phyloP scores from a whole-genome alignment of 768 basidiomycete species.

The Filobasidium floriforme region DNA sequence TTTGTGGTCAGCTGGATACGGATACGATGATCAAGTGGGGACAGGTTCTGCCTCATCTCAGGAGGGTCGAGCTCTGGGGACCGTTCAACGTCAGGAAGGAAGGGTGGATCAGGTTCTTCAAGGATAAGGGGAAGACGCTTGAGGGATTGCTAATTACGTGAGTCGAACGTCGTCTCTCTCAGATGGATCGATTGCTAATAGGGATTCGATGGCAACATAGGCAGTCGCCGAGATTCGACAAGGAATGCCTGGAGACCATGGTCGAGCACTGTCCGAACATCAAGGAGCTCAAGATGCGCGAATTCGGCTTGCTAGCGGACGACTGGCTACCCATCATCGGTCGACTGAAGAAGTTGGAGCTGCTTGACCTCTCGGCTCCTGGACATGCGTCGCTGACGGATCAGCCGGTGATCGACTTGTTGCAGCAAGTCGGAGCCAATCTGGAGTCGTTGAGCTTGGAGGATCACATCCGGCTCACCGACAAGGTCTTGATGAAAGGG shows the following conservation, averaged over 20 bases:
- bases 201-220: not conserved
- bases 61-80: slow-evolving; percentile 69
- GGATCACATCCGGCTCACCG: slow-evolving; percentile 55
- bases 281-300: slow-evolving; percentile 66
- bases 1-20: slow-evolving; percentile 70
- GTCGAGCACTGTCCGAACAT: slow-evolving; percentile 55
- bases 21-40: slow-evolving; percentile 50
- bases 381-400: slow-evolving; percentile 51
- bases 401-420: slow-evolving; percentile 53
- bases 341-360: slow-evolving; percentile 50
- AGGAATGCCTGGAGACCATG: slow-evolving; percentile 58
- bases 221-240: slow-evolving; percentile 78
- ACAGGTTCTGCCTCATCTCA: slow-evolving; percentile 59
- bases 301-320: slow-evolving; percentile 65
- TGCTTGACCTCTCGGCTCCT: slow-evolving; percentile 60
- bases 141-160: slow-evolving; percentile 63
- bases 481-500: slow-evolving; percentile 55
- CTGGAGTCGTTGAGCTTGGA: slow-evolving; percentile 65
- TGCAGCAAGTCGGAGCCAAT: slow-evolving; percentile 53
- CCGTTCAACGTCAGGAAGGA: slow-evolving; percentile 60
- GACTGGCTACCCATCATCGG: slow-evolving; percentile 56
- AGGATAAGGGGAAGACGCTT: slow-evolving; percentile 55
- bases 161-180: not conserved
- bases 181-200: not conserved
- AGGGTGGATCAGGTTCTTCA: slow-evolving; percentile 70